Evolutionary conservation across 1,284 basidiomycete genomes (phyloP).

Genomic region (Fomes fomentarius): DNA sequence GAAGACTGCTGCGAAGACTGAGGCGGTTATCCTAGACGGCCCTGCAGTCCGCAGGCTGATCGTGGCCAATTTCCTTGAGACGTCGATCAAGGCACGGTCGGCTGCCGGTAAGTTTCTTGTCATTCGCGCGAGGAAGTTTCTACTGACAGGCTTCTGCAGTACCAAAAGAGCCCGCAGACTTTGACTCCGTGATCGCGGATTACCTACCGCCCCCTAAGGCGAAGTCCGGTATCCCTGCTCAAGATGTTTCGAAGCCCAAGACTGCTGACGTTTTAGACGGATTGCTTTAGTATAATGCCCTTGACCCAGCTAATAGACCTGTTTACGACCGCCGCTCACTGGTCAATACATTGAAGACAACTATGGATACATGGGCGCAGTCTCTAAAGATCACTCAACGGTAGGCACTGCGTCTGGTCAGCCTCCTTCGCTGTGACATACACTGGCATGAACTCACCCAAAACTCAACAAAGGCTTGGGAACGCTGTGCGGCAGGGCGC

Average conservation of each 20-base stretch:
- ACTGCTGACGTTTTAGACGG: conserved; percentile 45
- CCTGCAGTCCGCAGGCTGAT: conserved; percentile 73
- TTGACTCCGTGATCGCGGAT: conserved; percentile 73
- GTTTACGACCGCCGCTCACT: not conserved
- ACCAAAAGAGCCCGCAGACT: conserved; percentile 48
- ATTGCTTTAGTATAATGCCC: conserved; percentile 38
- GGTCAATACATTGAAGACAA: not conserved
- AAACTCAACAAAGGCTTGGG: conserved; percentile 81
- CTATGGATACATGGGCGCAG: conserved; percentile 10
- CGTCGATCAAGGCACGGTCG: conserved; percentile 56
- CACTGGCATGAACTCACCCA: conserved; percentile 58
- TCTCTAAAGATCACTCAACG: conserved; percentile 46
- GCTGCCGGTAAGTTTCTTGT: conserved; percentile 44
- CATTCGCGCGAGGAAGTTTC: not conserved
- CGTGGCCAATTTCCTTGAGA: conserved; percentile 66
- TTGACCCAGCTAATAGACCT: conserved; percentile 11
- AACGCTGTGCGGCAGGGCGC: conserved; percentile 44
- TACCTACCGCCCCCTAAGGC: conserved; percentile 51
- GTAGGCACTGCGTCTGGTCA: conserved; percentile 46
- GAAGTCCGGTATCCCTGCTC: conserved; percentile 25
- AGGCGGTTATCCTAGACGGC: conserved; percentile 61
- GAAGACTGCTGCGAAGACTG: conserved; percentile 36
- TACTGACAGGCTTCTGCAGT: conserved; percentile 31
- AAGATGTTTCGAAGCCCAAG: conserved; percentile 30
- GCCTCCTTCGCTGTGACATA: not conserved